Evolutionary conservation across 2,329 filamentous ascomycete genomes (phyloP), one percentile per base, ranked within the genome.

Genomic region (Fusarium fujikuroi): DNA sequence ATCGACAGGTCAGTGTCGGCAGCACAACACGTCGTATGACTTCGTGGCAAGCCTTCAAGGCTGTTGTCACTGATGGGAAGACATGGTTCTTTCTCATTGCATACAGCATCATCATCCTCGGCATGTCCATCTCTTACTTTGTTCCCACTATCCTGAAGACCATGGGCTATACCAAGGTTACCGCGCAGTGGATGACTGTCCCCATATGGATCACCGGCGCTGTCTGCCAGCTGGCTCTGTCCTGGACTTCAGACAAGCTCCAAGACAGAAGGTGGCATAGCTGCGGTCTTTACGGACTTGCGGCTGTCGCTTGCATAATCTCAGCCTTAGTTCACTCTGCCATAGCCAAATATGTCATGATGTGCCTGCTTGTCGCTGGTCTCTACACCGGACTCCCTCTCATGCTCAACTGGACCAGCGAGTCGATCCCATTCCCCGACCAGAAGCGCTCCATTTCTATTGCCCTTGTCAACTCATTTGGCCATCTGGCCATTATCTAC

Each of bases 121-220:
- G 85, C 3, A 85, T 84, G 53, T 80, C 85, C 1, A 83, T 88
- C 23, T 86, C 84, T 11, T 88, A 88, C 79, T 88, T 88, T 73
- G 87, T 87, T 69, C 87, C 87, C 0, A 87, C 85, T 0, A 83
- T 88, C 23, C 85, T 87, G 32, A 78, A 83, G 25, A 84, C 83
- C 0, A 81, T 88, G 4, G 86, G 86, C 23, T 88, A 87, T 70
- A 69, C 84, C 65, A 72, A 69, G 4, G 60, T 81, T 46, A 84
- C 81, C 40, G 86, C 85, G 0, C 70, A 69, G 30, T 72, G 66
- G 50, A 74, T 74, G 64, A 69, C 60, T 0, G 67, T 69, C 0
- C 68, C 70, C 3, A 61, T 74, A 5, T 74, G 66, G 40, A 52
- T 47, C 0, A 58, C 61, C 1, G 63, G 63, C 4, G 44, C 60